Evolutionary conservation across 495 filamentous ascomycete species (phyloP).

Genomic region (Schizothecium vesticola): DNA sequence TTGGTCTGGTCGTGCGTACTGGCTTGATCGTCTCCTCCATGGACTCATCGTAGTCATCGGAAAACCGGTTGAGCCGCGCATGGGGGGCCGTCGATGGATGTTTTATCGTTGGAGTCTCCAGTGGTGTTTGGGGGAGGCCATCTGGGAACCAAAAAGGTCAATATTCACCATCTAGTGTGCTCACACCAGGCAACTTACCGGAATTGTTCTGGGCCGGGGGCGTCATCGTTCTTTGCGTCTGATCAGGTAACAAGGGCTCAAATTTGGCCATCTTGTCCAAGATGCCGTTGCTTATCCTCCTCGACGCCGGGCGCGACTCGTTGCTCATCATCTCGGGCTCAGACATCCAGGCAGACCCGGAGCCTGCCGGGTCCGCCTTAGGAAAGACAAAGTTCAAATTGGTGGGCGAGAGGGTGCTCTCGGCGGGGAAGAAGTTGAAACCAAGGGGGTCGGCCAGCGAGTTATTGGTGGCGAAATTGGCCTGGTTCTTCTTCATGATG

Average conservation of each 20-base stretch:
- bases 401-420: constrained; percentile 40
- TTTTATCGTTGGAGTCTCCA: constrained; percentile 39
- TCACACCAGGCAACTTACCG: constrained; percentile 39
- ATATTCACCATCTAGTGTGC: not conserved
- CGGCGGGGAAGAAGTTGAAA: constrained; percentile 36
- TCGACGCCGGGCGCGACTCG: constrained; percentile 30
- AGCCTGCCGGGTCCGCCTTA: constrained; percentile 33
- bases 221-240: constrained; percentile 50
- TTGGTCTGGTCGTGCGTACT: constrained; percentile 26
- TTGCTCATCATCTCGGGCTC: constrained; percentile 37
- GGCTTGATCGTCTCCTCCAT: constrained; percentile 56
- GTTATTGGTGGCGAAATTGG: constrained; percentile 24
- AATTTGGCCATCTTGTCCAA: constrained; percentile 49
- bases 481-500: constrained; percentile 41
- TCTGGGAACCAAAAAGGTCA: constrained; percentile 25
- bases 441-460: constrained; percentile 27
- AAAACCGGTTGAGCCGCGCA: constrained; percentile 36
- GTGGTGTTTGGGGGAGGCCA: constrained; percentile 46
- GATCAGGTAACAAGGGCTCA: constrained; percentile 35
- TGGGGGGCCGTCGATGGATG: constrained; percentile 26
- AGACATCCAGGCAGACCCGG: constrained; percentile 40
- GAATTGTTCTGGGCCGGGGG: constrained; percentile 50
- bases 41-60: constrained; percentile 49
- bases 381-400: constrained; percentile 41
- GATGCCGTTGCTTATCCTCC: constrained; percentile 51